Conservation (phyloP, 192 early-diverging fungal species). For the Rhizoclosmatium sp. region DNA sequence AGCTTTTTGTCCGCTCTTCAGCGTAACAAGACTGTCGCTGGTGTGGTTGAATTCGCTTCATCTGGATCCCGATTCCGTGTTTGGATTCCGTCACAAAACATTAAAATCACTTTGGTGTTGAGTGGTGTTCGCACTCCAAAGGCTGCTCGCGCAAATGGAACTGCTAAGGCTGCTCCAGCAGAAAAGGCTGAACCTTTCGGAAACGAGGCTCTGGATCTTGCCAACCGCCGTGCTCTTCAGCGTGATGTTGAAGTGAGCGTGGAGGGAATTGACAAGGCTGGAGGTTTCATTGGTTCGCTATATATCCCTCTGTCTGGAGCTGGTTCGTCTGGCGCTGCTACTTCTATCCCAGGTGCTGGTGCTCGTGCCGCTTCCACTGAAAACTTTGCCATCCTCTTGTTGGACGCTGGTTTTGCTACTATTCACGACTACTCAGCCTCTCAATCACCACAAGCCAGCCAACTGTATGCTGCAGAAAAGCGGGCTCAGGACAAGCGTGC, state of each 20-base stretch:
- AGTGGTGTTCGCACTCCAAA: slow-evolving; percentile 85
- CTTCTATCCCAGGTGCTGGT: slow-evolving; percentile 8
- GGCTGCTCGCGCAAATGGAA: slow-evolving; percentile 60
- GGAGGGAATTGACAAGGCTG: slow-evolving; percentile 89
- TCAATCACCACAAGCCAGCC: slow-evolving; percentile 73
- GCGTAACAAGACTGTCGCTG: slow-evolving; percentile 74
- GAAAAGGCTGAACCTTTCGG: slow-evolving; percentile 89
- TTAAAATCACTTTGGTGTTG: slow-evolving; percentile 85
- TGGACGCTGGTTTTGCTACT: slow-evolving; percentile 82
- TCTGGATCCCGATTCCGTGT: slow-evolving; percentile 86
- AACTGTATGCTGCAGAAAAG: slow-evolving; percentile 82
- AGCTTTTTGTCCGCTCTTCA: slow-evolving; percentile 87
- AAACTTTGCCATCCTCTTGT: slow-evolving; percentile 78
- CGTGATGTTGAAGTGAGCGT: slow-evolving; percentile 92
- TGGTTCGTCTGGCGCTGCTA: not conserved
- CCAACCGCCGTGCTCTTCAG: slow-evolving; percentile 74
- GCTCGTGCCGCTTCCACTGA: slow-evolving; percentile 45
- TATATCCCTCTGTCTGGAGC: slow-evolving; percentile 51
- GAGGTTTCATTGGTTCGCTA: slow-evolving; percentile 91
- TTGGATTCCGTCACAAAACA: slow-evolving; percentile 85
- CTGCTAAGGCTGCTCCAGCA: slow-evolving; percentile 38
- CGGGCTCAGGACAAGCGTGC: slow-evolving; percentile 70
- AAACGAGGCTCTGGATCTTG: slow-evolving; percentile 79
- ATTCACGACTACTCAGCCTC: slow-evolving; percentile 88
- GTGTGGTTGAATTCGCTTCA: slow-evolving; percentile 86